Evolutionary conservation across 1,284 basidiomycete genomes (phyloP).

Genomic region (Trichosporon sp.): DNA sequence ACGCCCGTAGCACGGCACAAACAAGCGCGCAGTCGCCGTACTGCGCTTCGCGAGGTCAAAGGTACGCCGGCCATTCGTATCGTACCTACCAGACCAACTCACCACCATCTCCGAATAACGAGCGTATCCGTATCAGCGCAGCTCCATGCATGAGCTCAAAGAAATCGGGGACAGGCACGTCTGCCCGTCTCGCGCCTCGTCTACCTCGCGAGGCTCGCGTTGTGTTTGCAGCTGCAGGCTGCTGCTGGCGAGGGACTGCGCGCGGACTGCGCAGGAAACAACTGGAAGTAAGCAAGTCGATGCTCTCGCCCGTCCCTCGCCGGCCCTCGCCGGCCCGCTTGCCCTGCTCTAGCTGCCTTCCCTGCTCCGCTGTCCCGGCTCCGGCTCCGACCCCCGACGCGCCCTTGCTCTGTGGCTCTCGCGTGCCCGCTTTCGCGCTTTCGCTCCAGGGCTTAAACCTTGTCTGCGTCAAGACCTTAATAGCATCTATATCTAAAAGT

Average conservation of each 20-base stretch:
- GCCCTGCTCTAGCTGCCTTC: too few relatives aligned
- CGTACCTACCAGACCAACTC: neutral
- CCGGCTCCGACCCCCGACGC: too few relatives aligned
- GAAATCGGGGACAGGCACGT: neutral
- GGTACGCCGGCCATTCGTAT: neutral
- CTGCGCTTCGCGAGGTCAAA: neutral
- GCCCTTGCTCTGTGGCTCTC: too few relatives aligned
- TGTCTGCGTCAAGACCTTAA: neutral
- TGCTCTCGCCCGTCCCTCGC: too few relatives aligned
- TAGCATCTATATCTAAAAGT: neutral
- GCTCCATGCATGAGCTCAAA: neutral
- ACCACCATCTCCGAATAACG: neutral
- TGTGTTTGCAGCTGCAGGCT: too few relatives aligned
- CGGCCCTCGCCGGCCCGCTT: too few relatives aligned
- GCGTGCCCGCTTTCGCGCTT: neutral
- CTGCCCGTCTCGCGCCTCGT: neutral
- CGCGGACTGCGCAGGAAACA: neutral
- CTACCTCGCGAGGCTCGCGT: too few relatives aligned
- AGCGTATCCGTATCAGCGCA: neutral
- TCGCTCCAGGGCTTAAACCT: neutral
- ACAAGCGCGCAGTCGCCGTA: neutral
- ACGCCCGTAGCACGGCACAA: too few relatives aligned
- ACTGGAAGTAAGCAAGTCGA: neutral
- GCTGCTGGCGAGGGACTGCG: too few relatives aligned
- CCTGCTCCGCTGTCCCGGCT: too few relatives aligned